phyloP scores from a whole-genome alignment of 1,139 yeast genomes.

The Debaryomyces subglobosus region DNA sequence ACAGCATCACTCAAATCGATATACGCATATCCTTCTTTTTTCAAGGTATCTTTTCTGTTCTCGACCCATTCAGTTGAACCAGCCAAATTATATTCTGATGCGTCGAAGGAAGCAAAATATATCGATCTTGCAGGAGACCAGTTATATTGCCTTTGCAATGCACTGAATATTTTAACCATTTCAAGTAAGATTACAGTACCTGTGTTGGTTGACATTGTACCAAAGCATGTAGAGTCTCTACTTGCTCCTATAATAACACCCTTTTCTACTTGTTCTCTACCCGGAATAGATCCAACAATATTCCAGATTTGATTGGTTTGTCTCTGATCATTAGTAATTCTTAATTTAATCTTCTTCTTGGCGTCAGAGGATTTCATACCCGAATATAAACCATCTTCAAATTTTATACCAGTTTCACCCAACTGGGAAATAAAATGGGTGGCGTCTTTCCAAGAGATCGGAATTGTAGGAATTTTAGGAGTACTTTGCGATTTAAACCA shows the following conservation, averaged over 20 bases:
- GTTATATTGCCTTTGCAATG: conserved; percentile 61
- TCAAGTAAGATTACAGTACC: conserved; percentile 79
- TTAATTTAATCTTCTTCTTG: conserved; percentile 32
- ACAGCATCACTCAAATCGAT: conserved; percentile 78
- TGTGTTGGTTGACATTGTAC: conserved; percentile 72
- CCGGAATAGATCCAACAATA: conserved; percentile 75
- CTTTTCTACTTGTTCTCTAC: conserved; percentile 76
- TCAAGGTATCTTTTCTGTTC: conserved; percentile 52
- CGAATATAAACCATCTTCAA: conserved; percentile 32
- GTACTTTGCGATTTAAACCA: conserved; percentile 56
- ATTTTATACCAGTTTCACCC: conserved; percentile 48
- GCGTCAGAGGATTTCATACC: conserved; percentile 32
- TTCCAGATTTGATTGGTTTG: conserved; percentile 78
- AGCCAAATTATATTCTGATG: conserved; percentile 76
- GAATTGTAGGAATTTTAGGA: conserved; percentile 75
- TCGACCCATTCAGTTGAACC: conserved; percentile 86
- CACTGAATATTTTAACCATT: conserved; percentile 69
- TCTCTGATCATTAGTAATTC: conserved; percentile 51
- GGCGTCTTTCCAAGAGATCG: conserved; percentile 76
- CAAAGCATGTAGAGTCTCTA: conserved; percentile 77
- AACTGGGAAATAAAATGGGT: conserved; percentile 49
- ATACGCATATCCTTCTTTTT: conserved; percentile 68
- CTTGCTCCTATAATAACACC: conserved; percentile 84
- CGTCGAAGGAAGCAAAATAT: conserved; percentile 87
- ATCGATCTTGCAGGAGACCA: conserved; percentile 89